phyloP scores from a whole-genome alignment of 169 alveolate species.

The Babesia ovis region DNA sequence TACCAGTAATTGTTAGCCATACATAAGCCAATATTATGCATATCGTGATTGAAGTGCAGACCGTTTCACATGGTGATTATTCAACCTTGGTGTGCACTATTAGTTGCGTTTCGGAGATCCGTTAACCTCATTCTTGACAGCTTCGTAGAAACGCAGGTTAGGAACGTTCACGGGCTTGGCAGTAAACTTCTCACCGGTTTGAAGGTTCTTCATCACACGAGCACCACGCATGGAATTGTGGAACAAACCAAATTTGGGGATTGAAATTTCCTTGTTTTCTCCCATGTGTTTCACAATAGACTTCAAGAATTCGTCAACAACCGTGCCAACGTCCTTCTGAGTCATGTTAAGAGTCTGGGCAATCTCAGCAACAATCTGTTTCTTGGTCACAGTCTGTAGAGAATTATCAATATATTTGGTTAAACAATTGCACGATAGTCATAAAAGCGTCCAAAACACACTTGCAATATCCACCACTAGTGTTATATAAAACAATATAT shows the following conservation, averaged over 20 bases:
- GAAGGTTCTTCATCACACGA: slow-evolving; percentile 63
- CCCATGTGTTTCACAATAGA: slow-evolving; percentile 37
- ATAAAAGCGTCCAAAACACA: too few species aligned
- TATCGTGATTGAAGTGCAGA: too few species aligned
- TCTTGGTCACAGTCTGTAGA: slow-evolving; percentile 54
- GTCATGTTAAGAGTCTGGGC: slow-evolving; percentile 60
- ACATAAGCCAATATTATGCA: too few species aligned
- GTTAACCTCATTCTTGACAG: slow-evolving; percentile 56
- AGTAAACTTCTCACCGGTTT: slow-evolving; percentile 64
- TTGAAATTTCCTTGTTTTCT: slow-evolving; percentile 46
- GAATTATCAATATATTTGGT: too few species aligned
- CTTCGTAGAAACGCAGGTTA: slow-evolving; percentile 55
- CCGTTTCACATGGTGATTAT: too few species aligned
- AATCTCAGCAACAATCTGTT: slow-evolving; percentile 52
- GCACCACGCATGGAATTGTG: slow-evolving; percentile 62
- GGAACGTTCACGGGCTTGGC: slow-evolving; percentile 71
- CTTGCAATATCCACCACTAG: too few species aligned
- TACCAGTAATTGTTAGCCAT: too few species aligned
- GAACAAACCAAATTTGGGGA: slow-evolving; percentile 66
- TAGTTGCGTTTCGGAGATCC: slow-evolving; percentile 26
- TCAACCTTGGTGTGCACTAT: too few species aligned
- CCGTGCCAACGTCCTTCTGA: slow-evolving; percentile 66
- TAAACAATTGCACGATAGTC: too few species aligned
- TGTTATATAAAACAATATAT: too few species aligned
- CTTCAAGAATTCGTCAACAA: slow-evolving; percentile 54